These are phyloP conservation scores for Oehlia diaphana DNA, from an alignment of 192 early-diverging fungal species.

Conservation along the genomic window DNA sequence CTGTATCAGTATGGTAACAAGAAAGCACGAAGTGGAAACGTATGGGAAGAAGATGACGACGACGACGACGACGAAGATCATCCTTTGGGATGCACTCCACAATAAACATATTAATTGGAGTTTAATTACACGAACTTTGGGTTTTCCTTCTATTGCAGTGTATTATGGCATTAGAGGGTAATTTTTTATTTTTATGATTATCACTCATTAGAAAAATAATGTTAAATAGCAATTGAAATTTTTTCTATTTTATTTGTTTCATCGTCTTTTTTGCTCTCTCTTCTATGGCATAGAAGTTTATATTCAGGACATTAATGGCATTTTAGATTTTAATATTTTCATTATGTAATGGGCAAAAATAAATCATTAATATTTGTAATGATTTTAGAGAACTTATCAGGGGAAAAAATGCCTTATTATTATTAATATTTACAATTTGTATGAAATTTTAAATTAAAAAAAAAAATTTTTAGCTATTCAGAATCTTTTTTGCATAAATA, in stretches of 20 bases:
- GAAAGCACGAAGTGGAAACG: constrained; percentile 20
- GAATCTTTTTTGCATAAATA: too few species aligned
- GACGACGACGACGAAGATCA: constrained; percentile 30
- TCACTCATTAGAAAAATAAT: background rate
- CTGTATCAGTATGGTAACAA: constrained; percentile 19
- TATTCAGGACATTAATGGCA: background rate
- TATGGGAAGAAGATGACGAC: constrained; percentile 32
- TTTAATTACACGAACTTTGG: background rate
- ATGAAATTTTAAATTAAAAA: too few species aligned
- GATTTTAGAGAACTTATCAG: background rate
- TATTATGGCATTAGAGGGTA: background rate
- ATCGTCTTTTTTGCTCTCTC: background rate
- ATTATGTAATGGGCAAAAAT: background rate
- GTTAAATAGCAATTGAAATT: background rate
- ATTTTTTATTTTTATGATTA: background rate
- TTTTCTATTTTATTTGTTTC: background rate
- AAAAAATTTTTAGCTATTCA: too few species aligned
- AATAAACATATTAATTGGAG: constrained; percentile 4
- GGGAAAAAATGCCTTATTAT: too few species aligned
- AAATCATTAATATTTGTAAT: background rate
- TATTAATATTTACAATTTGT: too few species aligned
- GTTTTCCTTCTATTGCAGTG: background rate
- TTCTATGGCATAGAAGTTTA: background rate
- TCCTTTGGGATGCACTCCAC: constrained; percentile 22
- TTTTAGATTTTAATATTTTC: background rate